Base-by-base conservation (phyloP, 129 eudicot species). In the Kitagawia praeruptora region DNA sequence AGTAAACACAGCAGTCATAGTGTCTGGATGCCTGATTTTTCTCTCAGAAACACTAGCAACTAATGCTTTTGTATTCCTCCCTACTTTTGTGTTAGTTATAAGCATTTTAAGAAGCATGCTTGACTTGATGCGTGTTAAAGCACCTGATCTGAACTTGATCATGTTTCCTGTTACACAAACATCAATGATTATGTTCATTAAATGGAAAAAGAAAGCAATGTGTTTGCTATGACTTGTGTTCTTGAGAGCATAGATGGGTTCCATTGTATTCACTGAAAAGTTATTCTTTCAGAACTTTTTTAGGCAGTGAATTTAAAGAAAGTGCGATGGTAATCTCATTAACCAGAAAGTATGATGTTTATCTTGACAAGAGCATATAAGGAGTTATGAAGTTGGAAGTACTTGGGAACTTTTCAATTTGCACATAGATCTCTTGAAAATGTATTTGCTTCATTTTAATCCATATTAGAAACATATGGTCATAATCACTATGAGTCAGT, bases 41-140 rank as follows among this genome's bases (percentile, higher is more conserved):
- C 98, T 94, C 82, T 96, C 99, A 1, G 96, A 86, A 31, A 96
- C 98, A 77, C 96, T 84, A 70, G 99, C 97, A 28, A 96, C 99
- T 80, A 96, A 75, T 48, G 98, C 92, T 84, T 90, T 96, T 44
- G 99, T 96, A 85, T 96, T 96, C 83, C 99, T 92, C 75, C 97
- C 99, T 21, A 96, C 99, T 84, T 86, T 92, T 19, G 99, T 96
- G 85, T 96, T 92, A 12, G 99, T 96, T 70, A 96, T 88, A 80
- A 96, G 93, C 99, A 96, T 92, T 81, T 92, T 96, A 51, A 96
- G 86, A 34, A 86, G 86, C 93, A 90, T 88, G 58, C 87, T 96
- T 39, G 99, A 87, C 81, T 96, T 92, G 74, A 96, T 86, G 75
- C 95, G 87, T 45, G 96, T 87, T 83, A 96, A 83, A 63, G 84